Percentiles rank a stretch among this genome's conserved stretches.
Evolutionary conservation across 371 early-diverging fungal genomes (phyloP).

Genomic region (Lichtheimia hyalospora): DNA sequence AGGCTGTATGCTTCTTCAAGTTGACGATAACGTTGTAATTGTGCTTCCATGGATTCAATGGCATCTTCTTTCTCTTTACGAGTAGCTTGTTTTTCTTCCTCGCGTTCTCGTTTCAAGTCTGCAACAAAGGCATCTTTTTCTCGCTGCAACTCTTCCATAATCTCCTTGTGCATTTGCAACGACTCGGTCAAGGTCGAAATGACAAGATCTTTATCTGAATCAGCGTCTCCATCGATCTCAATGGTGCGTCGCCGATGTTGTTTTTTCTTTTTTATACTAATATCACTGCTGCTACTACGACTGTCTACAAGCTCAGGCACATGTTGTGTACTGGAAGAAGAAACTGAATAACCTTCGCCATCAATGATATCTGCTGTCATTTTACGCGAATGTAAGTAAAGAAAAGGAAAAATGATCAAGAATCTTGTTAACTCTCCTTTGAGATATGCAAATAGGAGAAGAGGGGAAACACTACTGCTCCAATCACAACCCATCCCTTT

Average conservation of each 20-base stretch:
- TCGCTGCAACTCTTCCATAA: slow-evolving; percentile 34
- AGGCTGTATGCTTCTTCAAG: slow-evolving; percentile 19
- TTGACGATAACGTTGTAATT: slow-evolving; percentile 18
- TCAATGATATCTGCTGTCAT: not conserved
- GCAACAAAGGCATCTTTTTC: slow-evolving; percentile 33
- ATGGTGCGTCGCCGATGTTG: not conserved
- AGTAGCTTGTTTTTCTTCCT: slow-evolving; percentile 15
- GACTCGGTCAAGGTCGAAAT: slow-evolving; percentile 41
- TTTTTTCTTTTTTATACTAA: not conserved
- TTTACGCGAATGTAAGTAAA: not conserved
- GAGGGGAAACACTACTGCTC: too few relatives aligned
- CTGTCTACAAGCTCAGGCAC: not conserved
- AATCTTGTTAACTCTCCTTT: not conserved
- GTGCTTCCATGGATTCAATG: slow-evolving; percentile 19
- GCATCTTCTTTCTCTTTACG: slow-evolving; percentile 19
- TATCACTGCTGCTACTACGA: not conserved
- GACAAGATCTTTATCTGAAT: slow-evolving; percentile 42
- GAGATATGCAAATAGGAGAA: too few relatives aligned
- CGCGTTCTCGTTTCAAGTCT: slow-evolving; percentile 24
- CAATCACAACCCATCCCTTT: too few relatives aligned
- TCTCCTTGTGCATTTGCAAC: slow-evolving; percentile 43
- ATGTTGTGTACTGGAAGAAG: slow-evolving; percentile 7
- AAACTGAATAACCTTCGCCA: slow-evolving; percentile 1
- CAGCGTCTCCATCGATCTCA: slow-evolving; percentile 12
- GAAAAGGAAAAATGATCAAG: not conserved